Evolutionary conservation across 2,329 filamentous ascomycete species (phyloP).

Genomic region (Albifimbria verrucaria): DNA sequence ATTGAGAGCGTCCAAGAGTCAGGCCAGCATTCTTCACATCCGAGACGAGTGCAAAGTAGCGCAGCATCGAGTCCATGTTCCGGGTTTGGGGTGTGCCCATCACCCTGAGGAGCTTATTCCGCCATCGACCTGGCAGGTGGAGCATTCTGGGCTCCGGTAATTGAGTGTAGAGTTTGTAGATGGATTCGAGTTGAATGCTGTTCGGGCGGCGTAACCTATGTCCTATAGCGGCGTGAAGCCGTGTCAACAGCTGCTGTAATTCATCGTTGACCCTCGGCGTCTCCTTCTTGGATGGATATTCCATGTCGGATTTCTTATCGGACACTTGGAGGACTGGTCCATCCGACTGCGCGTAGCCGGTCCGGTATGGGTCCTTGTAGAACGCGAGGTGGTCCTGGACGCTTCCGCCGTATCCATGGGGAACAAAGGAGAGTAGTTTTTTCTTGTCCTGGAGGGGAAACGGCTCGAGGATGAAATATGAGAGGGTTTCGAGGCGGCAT

Average conservation of each 20-base stretch:
- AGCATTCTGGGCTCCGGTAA: conserved; percentile 52
- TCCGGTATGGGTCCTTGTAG: conserved; percentile 50
- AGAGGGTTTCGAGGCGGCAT: conserved; percentile 11
- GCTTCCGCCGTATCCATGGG: conserved; percentile 42
- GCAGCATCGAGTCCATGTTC: conserved; percentile 63
- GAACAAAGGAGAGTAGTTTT: conserved; percentile 52
- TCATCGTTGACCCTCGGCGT: conserved; percentile 31
- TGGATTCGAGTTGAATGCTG: conserved; percentile 35
- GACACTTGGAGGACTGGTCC: conserved; percentile 48
- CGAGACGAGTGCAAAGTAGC: conserved; percentile 79
- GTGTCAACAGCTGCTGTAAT: conserved; percentile 30
- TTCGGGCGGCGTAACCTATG: conserved; percentile 39
- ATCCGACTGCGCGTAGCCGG: conserved; percentile 50
- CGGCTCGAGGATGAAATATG: conserved; percentile 8
- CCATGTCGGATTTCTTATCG: conserved; percentile 44
- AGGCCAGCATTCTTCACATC: conserved; percentile 77
- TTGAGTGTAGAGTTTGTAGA: conserved; percentile 47
- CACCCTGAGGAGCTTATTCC: conserved; percentile 63
- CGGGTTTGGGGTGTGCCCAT: conserved; percentile 62
- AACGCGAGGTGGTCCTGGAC: conserved; percentile 53
- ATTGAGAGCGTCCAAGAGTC: conserved; percentile 64
- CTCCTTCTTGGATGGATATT: conserved; percentile 42
- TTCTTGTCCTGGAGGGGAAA: conserved; percentile 25
- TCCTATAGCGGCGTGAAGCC: conserved; percentile 39
- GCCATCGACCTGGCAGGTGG: conserved; percentile 45